Conservation (phyloP, 176 grass and related monocot species). For the Eremochloa ophiuroides region DNA sequence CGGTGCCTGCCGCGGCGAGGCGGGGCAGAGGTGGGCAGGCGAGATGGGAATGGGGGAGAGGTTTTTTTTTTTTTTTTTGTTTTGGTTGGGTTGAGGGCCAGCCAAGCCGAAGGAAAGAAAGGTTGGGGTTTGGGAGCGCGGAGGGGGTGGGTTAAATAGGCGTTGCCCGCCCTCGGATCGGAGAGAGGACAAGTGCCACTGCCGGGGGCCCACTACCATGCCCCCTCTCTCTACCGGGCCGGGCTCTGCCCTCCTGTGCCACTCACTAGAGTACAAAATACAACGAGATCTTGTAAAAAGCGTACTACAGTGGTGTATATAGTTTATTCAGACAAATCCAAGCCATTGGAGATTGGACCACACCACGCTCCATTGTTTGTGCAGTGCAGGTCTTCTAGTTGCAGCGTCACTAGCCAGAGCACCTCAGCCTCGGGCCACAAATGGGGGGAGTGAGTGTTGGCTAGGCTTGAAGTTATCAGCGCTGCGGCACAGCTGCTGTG, state of each 20-base stretch:
- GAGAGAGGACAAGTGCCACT: not conserved
- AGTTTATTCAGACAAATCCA: not conserved
- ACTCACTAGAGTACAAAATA: not conserved
- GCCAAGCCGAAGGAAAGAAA: not conserved
- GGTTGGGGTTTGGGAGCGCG: constrained; percentile 8
- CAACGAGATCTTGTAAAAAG: too few species aligned
- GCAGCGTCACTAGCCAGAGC: too few species aligned
- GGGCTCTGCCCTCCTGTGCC: too few species aligned
- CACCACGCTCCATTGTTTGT: not conserved
- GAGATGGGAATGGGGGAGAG: not conserved
- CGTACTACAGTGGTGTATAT: not conserved
- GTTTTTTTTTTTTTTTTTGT: not conserved
- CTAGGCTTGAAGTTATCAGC: too few species aligned
- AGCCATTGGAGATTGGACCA: not conserved
- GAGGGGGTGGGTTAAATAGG: constrained; percentile 31
- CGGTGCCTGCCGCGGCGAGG: not conserved
- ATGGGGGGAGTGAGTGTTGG: too few species aligned
- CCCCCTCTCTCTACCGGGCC: not conserved
- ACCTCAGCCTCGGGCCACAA: not conserved
- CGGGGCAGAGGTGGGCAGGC: not conserved
- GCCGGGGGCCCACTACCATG: not conserved
- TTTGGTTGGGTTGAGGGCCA: not conserved
- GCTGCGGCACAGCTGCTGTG: too few species aligned
- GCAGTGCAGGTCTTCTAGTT: not conserved
- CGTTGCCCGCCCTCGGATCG: not conserved